Evolutionary conservation across 2,329 filamentous ascomycete genomes (phyloP).

Genomic region (Pestalotiopsis sp.): DNA sequence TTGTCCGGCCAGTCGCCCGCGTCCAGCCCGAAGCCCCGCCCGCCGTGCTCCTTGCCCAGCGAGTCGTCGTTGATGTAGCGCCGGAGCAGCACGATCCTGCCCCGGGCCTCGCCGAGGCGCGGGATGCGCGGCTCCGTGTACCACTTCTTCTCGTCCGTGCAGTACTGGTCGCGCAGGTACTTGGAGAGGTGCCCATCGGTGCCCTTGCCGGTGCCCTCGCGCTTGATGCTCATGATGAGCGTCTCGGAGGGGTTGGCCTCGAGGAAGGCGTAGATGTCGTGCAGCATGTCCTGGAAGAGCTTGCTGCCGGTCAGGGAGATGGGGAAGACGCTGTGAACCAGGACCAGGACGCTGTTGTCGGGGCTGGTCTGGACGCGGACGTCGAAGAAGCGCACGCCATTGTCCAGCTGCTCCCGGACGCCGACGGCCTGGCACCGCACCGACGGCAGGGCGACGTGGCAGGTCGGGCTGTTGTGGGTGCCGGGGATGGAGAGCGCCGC

Average conservation of each 20-base stretch:
- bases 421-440: constrained; percentile 89
- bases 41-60: constrained; percentile 52
- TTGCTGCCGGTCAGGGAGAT: constrained; percentile 82
- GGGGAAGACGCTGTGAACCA: constrained; percentile 91
- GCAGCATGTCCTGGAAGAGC: constrained; percentile 74
- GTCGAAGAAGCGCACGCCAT: constrained; percentile 94
- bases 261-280: constrained; percentile 75
- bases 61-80: constrained; percentile 71
- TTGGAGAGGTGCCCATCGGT: constrained; percentile 78
- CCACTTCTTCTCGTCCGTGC: constrained; percentile 64
- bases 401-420: constrained; percentile 76
- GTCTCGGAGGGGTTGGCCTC: constrained; percentile 78
- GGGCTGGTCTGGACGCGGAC: constrained; percentile 68
- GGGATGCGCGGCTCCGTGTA: constrained; percentile 79
- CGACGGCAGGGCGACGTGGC: constrained; percentile 81
- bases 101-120: constrained; percentile 75
- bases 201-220: constrained; percentile 81
- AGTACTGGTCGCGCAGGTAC: constrained; percentile 75
- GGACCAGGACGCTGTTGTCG: constrained; percentile 68
- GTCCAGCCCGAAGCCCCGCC: constrained; percentile 60
- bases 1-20: constrained; percentile 83
- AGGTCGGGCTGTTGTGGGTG: constrained; percentile 92
- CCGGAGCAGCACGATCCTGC: constrained; percentile 82
- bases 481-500: constrained; percentile 88
- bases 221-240: constrained; percentile 85